Base-by-base conservation (phyloP, 495 filamentous ascomycete species). In the Aspergillus affinis region DNA sequence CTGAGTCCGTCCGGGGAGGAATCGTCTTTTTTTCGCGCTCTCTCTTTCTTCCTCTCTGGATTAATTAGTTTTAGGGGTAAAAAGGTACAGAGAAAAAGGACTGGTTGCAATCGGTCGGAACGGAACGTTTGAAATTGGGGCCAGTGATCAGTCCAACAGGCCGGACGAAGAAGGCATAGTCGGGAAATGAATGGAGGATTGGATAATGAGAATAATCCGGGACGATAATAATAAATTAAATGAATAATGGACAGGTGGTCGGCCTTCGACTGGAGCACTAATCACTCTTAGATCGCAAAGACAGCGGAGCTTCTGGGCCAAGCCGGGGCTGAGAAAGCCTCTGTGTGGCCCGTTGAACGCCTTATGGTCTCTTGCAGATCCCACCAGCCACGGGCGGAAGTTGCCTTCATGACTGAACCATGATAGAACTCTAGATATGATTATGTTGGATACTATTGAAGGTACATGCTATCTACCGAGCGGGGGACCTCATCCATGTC, bases 11-110 rank as follows among this genome's bases (percentile, higher is more conserved):
- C 29, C 29, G 29, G 29, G 10, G 36, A 41, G 13, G 45, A 51
- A 58, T 56, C 47, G 57, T 55, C 36, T 15, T 15, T 41, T 41
- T 41, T 41, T 41, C 12, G 8, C 36, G 2, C 9, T 41, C 36
- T 8, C 23, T 26, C 23, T 26, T 26, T 26, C 23, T 26, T 26
- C 12, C 12, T 41, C 10, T 41, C 12, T 17, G 2, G 13, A 41
- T 41, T 17, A 41, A 32, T 32, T 32, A 32, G 8, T 32, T 32
- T 32, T 7, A 15, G 36, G 36, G 36, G 13, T n/a, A 15, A 17
- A 41, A 41, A 41, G 36, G 36, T 41, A 17, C 36, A 41, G 13
- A 4, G 36, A 41, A 41, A 41, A 41, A 41, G 36, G 36, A 41
- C 36, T 41, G 36, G 36, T 4, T 41, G 36, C 1, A 1, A 32